Evolutionary conservation across 768 basidiomycete species (phyloP).

Genomic region (Amanita rimosa): DNA sequence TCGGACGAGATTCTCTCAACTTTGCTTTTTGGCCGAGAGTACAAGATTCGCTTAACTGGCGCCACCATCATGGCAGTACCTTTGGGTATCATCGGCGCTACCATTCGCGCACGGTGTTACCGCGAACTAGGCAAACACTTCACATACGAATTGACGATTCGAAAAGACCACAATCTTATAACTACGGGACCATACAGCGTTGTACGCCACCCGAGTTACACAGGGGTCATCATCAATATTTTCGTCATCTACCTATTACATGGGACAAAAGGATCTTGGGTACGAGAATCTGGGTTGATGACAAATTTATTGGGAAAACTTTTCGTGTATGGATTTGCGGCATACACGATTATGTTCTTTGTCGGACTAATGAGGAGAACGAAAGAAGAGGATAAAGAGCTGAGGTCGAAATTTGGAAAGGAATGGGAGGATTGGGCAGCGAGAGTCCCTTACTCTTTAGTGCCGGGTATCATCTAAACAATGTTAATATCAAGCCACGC

Average conservation of each 20-base stretch:
- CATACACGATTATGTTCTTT: conserved; percentile 14
- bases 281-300: conserved; percentile 20
- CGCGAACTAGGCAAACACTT: conserved; percentile 7
- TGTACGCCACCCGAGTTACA: conserved; percentile 21
- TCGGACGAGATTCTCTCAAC: not conserved
- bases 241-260: conserved; percentile 16
- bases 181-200: conserved; percentile 16
- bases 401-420: conserved; percentile 20
- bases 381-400: conserved; percentile 22
- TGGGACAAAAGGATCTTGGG: conserved; percentile 19
- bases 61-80: conserved; percentile 9
- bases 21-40: conserved; percentile 1
- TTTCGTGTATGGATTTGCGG: conserved; percentile 16
- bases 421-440: conserved; percentile 20
- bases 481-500: too few species aligned
- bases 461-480: conserved; percentile 18
- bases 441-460: conserved; percentile 20
- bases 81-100: conserved; percentile 1
- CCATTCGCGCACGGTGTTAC: conserved; percentile 8
- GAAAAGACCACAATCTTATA: conserved; percentile 16
- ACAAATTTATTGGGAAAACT: conserved; percentile 12
- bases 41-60: conserved; percentile 3
- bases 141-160: conserved; percentile 23
- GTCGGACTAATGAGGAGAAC: conserved; percentile 17
- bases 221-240: conserved; percentile 19